A percentile compares a stretch with the other conserved stretches of the same genome.
Conservation (phyloP, 208 protist genomes). For the Leishmania braziliensis region DNA sequence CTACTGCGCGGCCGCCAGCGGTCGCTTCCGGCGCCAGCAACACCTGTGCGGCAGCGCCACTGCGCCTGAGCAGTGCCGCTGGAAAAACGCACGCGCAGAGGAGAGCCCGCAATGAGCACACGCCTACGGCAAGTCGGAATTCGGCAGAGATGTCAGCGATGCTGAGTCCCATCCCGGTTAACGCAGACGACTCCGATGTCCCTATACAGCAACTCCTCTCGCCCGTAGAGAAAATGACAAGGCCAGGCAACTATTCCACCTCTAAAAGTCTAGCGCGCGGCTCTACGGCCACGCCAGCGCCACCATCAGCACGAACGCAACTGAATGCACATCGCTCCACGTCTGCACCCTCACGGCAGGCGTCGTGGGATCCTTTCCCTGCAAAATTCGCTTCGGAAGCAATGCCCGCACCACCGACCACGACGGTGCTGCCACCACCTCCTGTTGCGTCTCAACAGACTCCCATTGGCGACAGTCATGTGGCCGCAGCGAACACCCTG, state of each 20-base stretch:
- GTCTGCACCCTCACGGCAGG: neutral
- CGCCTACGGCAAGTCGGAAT: conserved; percentile 18
- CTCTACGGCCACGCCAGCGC: neutral
- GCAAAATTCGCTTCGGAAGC: neutral
- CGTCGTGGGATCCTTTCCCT: neutral
- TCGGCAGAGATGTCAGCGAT: conserved; percentile 28
- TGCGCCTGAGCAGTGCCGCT: neutral
- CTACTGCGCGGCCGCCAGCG: neutral
- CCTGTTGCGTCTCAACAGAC: neutral
- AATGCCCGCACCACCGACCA: neutral
- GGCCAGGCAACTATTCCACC: neutral
- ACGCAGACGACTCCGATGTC: conserved; percentile 32
- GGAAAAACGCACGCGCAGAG: neutral
- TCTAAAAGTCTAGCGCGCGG: neutral
- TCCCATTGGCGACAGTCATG: conserved; percentile 12
- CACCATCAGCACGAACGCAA: neutral
- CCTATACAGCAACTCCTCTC: conserved; percentile 17
- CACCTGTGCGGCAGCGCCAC: neutral
- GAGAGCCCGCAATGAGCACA: conserved; percentile 7
- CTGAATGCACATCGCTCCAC: neutral
- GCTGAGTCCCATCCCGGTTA: conserved; percentile 40
- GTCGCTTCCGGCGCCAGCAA: neutral
- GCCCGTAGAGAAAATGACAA: neutral
- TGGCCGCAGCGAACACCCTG: neutral
- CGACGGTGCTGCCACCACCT: too few species aligned